Conservation (phyloP, 2,329 filamentous ascomycete genomes). For the Fonsecaea monophora region DNA sequence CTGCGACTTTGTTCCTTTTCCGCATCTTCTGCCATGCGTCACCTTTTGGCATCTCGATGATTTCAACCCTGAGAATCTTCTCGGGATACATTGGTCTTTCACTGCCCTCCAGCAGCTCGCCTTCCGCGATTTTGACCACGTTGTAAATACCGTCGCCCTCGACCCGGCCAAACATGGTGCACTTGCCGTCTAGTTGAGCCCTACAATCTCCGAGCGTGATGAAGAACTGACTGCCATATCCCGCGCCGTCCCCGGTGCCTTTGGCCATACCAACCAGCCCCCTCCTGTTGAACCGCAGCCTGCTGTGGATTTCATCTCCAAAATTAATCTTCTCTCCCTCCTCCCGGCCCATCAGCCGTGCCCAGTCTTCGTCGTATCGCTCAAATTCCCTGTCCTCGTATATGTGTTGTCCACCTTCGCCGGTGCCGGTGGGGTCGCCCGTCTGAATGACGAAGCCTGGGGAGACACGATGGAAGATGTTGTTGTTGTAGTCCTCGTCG, state of each 20-base stretch:
- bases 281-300: slow-evolving; percentile 89
- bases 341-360: slow-evolving; percentile 57
- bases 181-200: slow-evolving; percentile 84
- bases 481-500: slow-evolving; percentile 93
- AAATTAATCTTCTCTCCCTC: slow-evolving; percentile 69
- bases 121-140: slow-evolving; percentile 88
- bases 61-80: slow-evolving; percentile 65
- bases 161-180: slow-evolving; percentile 91
- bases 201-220: slow-evolving; percentile 82
- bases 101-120: slow-evolving; percentile 76
- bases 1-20: slow-evolving; percentile 49
- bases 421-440: slow-evolving; percentile 88
- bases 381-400: slow-evolving; percentile 72
- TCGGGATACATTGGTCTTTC: slow-evolving; percentile 87
- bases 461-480: slow-evolving; percentile 90
- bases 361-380: slow-evolving; percentile 58
- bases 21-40: slow-evolving; percentile 48
- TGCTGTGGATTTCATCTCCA: slow-evolving; percentile 88
- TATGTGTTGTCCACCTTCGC: slow-evolving; percentile 80
- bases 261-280: slow-evolving; percentile 97
- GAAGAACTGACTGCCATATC: slow-evolving; percentile 97
- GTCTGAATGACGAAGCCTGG: slow-evolving; percentile 94
- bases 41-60: slow-evolving; percentile 54
- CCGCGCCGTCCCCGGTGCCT: slow-evolving; percentile 58
- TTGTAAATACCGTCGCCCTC: slow-evolving; percentile 97